phyloP scores from a whole-genome alignment of 495 filamentous ascomycete genomes.

The Lepraria neglecta region DNA sequence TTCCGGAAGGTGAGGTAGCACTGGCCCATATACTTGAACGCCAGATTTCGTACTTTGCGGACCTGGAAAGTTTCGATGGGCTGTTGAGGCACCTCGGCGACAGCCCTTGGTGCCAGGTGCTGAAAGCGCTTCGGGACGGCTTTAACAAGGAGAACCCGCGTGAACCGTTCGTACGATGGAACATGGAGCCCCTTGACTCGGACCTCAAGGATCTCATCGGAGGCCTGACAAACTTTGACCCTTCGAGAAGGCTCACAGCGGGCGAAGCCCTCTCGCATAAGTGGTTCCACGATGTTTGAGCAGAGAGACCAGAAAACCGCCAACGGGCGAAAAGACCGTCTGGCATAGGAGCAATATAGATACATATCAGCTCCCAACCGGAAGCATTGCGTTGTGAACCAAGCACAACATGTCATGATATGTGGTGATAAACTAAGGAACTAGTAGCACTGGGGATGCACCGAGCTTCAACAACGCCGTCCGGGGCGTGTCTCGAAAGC shows the following conservation, averaged over 20 bases:
- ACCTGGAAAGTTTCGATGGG: slow-evolving; percentile 36
- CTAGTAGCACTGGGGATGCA: too few species aligned
- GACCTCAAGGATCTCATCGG: slow-evolving; percentile 35
- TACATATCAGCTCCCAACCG: too few species aligned
- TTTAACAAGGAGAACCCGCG: slow-evolving; percentile 37
- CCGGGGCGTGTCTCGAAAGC: too few species aligned
- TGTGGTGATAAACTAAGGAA: too few species aligned
- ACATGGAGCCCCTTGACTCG: slow-evolving; percentile 29
- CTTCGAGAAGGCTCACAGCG: slow-evolving; percentile 28
- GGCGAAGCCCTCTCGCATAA: slow-evolving; percentile 27
- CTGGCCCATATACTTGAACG: slow-evolving; percentile 42
- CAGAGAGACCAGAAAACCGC: too few species aligned
- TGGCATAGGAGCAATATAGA: too few species aligned
- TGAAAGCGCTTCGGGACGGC: slow-evolving; percentile 33
- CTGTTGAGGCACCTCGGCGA: slow-evolving; percentile 36
- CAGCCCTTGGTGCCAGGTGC: slow-evolving; percentile 37
- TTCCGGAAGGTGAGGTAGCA: slow-evolving; percentile 39
- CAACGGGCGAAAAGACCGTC: too few species aligned
- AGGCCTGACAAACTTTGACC: slow-evolving; percentile 30
- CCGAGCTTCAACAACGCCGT: too few species aligned
- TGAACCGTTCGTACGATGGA: slow-evolving; percentile 32
- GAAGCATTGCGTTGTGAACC: too few species aligned
- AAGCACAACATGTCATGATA: too few species aligned
- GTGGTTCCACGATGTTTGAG: slow-evolving; percentile 25
- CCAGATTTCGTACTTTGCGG: slow-evolving; percentile 46